Evolutionary conservation across 192 early-diverging fungal genomes (phyloP).

Genomic region (Funneliformis mosseae): DNA sequence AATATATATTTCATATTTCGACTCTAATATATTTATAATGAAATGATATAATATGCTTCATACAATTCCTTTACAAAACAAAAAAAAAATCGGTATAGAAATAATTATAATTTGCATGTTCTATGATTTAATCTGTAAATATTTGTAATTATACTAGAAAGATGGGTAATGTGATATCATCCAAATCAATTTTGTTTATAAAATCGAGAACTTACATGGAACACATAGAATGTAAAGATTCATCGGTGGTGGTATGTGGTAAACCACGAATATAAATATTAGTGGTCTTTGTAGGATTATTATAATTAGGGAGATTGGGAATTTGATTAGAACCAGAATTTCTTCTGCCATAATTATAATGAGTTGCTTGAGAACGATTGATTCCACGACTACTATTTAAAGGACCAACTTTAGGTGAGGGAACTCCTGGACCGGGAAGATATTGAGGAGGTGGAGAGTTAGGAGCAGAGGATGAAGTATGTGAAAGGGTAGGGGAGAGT

Average conservation of each 20-base stretch:
- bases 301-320: conserved; percentile 32
- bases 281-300: conserved; percentile 47
- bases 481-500: conserved; percentile 46
- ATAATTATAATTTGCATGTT: background rate
- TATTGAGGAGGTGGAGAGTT: conserved; percentile 38
- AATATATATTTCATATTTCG: background rate
- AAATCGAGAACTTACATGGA: conserved; percentile 51
- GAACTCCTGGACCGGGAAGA: conserved; percentile 34
- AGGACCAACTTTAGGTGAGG: conserved; percentile 30
- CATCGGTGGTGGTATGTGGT: conserved; percentile 68
- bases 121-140: background rate
- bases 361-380: conserved; percentile 23
- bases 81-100: background rate
- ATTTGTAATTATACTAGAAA: background rate
- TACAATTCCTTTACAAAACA: too few relatives aligned
- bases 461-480: conserved; percentile 36
- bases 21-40: background rate
- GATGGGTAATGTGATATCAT: too few relatives aligned
- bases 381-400: background rate
- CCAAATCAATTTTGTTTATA: background rate
- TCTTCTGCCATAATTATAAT: conserved; percentile 29
- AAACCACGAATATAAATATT: conserved; percentile 87
- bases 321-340: conserved; percentile 32
- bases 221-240: conserved; percentile 64
- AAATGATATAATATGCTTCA: too few relatives aligned